A percentile compares a stretch with the other conserved stretches of the same genome.
phyloP scores from a whole-genome alignment of 352 stramenopile genomes.

The Globisporangium solare region DNA sequence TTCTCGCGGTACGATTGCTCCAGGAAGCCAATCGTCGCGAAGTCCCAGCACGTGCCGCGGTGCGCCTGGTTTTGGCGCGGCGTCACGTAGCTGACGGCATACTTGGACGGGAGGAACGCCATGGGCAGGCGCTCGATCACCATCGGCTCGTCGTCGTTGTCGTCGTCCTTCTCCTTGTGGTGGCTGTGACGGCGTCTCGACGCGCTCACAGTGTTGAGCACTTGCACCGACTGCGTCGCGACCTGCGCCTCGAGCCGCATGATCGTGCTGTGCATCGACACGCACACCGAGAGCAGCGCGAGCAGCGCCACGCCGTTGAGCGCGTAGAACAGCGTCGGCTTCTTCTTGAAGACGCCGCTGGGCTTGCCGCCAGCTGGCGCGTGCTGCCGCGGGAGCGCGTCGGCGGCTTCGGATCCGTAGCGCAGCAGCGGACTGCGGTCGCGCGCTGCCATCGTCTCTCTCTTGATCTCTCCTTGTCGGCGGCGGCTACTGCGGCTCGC shows the following conservation, averaged over 20 bases:
- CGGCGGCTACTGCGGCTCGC: too few species aligned
- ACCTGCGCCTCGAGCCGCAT: constrained; percentile 38
- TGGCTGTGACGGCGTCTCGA: constrained; percentile 2
- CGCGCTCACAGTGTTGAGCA: too few species aligned
- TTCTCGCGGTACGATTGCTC: constrained; percentile 77
- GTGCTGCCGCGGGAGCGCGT: constrained; percentile 16
- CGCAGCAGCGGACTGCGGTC: constrained; percentile 56
- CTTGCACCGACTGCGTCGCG: constrained; percentile 1
- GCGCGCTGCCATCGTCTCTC: constrained; percentile 16
- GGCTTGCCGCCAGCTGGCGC: constrained; percentile 4
- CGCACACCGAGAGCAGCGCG: constrained; percentile 46
- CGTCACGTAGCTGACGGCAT: constrained; percentile 73
- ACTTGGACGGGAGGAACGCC: constrained; percentile 73
- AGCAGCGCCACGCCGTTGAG: constrained; percentile 58
- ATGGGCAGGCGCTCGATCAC: constrained; percentile 42
- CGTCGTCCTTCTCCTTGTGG: constrained; percentile 4
- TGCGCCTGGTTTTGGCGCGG: constrained; percentile 69
- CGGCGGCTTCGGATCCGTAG: constrained; percentile 42
- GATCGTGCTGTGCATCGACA: constrained; percentile 77
- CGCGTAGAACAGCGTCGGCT: constrained; percentile 37
- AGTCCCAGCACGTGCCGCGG: constrained; percentile 81
- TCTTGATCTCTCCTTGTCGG: too few species aligned
- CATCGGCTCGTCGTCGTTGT: constrained; percentile 2
- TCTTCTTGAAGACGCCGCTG: constrained; percentile 14
- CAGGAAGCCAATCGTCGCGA: constrained; percentile 71